phyloP scores from a whole-genome alignment of 2,329 filamentous ascomycete species.

The Pseudogymnoascus sp. region DNA sequence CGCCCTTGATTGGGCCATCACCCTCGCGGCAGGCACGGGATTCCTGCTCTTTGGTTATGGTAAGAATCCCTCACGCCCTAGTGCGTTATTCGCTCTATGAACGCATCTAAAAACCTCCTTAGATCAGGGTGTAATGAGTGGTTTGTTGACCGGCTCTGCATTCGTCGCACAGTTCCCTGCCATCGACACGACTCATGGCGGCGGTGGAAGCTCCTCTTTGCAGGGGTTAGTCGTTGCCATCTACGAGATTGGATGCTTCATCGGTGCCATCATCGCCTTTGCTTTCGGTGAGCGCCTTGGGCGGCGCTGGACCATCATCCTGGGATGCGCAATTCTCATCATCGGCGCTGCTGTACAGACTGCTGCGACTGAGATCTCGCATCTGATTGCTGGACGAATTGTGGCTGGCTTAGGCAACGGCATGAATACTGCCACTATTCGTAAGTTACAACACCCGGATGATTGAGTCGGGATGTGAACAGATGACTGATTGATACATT shows the following conservation, averaged over 20 bases:
- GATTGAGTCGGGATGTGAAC: slow-evolving; percentile 18
- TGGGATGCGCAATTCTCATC: slow-evolving; percentile 37
- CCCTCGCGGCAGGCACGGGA: slow-evolving; percentile 32
- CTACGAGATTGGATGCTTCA: slow-evolving; percentile 43
- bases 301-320: slow-evolving; percentile 36
- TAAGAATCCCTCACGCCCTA: slow-evolving; percentile 11
- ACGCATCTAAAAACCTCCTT: slow-evolving; percentile 39
- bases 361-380: slow-evolving; percentile 34
- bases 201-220: slow-evolving; percentile 36
- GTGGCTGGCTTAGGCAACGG: slow-evolving; percentile 42
- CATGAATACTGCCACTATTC: slow-evolving; percentile 44
- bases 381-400: slow-evolving; percentile 41
- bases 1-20: slow-evolving; percentile 37
- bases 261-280: slow-evolving; percentile 40
- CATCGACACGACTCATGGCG: slow-evolving; percentile 39
- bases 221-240: slow-evolving; percentile 42
- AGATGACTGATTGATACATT: slow-evolving; percentile 25
- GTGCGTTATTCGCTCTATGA: slow-evolving; percentile 23
- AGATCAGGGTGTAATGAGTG: slow-evolving; percentile 70
- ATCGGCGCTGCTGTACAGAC: slow-evolving; percentile 40
- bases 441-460: slow-evolving; percentile 19
- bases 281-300: slow-evolving; percentile 41
- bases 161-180: slow-evolving; percentile 50
- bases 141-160: slow-evolving; percentile 59
- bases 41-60: slow-evolving; percentile 30